phyloP scores from a whole-genome alignment of 768 basidiomycete species.

The Tricholoma furcatifolium region DNA sequence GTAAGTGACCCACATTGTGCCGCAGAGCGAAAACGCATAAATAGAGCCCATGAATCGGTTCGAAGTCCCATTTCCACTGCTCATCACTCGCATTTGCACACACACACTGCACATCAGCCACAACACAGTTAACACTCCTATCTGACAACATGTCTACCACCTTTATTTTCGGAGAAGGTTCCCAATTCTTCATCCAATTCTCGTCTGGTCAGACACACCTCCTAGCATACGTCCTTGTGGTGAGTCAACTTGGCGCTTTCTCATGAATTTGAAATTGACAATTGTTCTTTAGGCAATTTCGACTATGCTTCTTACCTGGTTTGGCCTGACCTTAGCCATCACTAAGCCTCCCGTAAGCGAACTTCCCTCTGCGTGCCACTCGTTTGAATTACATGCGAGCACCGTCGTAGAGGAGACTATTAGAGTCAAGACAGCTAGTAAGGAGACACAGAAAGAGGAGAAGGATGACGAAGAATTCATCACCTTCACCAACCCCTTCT shows the following conservation, averaged over 20 bases:
- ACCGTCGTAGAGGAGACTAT: not conserved
- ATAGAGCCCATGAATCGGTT: not conserved
- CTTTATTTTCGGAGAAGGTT: not conserved
- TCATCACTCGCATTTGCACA: not conserved
- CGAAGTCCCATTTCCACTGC: not conserved
- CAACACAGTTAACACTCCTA: not conserved
- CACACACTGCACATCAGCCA: not conserved
- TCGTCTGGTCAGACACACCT: not conserved
- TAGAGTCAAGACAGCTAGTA: too few relatives aligned
- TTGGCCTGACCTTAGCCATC: conserved; percentile 1
- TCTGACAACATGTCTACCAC: not conserved
- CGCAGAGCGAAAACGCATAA: conserved; percentile 4
- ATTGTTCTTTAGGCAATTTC: not conserved
- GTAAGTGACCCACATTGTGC: not conserved
- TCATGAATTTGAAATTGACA: not conserved
- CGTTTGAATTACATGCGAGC: not conserved
- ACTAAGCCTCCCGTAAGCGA: conserved; percentile 6
- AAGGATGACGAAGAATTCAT: not conserved
- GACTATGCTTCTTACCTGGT: not conserved
- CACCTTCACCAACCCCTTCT: conserved; percentile 2
- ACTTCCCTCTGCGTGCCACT: not conserved
- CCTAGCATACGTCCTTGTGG: not conserved
- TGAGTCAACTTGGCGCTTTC: not conserved
- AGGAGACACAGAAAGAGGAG: not conserved
- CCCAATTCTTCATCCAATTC: not conserved